phyloP scores from a whole-genome alignment of 306 rosid genomes.

The Coriaria nepalensis region DNA sequence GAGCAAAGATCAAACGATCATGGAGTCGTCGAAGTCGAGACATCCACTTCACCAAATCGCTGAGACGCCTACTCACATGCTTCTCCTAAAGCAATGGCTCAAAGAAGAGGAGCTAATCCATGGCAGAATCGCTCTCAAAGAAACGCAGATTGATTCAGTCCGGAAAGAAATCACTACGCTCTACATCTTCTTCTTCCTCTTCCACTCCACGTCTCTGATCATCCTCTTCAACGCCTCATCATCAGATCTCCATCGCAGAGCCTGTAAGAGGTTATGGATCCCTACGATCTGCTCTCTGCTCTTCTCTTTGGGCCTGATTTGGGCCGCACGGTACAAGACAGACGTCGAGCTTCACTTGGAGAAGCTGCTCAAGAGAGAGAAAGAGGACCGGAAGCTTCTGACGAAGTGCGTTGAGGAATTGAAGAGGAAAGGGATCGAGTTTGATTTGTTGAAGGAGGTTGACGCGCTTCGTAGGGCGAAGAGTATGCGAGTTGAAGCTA shows the following conservation, averaged over 20 bases:
- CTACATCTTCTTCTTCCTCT: conserved; percentile 83
- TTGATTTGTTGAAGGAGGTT: conserved; percentile 84
- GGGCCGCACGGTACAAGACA: conserved; percentile 83
- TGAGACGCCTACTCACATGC: conserved; percentile 81
- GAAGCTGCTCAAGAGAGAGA: conserved; percentile 71
- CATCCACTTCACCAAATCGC: conserved; percentile 98
- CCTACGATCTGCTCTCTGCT: conserved; percentile 62
- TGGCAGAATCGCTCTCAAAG: conserved; percentile 50
- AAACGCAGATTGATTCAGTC: conserved; percentile 64
- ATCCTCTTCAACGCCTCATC: conserved; percentile 57
- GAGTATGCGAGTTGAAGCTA: conserved; percentile 57
- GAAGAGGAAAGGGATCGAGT: conserved; percentile 79
- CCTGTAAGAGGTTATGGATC: conserved; percentile 68
- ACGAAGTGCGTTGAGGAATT: conserved; percentile 67
- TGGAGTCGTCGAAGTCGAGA: conserved; percentile 47
- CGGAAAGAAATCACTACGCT: conserved; percentile 67
- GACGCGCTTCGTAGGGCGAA: conserved; percentile 88
- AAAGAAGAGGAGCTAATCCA: conserved; percentile 84
- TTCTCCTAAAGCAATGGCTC: conserved; percentile 93
- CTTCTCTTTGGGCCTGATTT: conserved; percentile 59
- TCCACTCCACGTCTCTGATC: conserved; percentile 71
- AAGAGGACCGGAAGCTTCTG: conserved; percentile 53
- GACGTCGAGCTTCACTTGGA: conserved; percentile 72
- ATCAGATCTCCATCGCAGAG: conserved; percentile 1
- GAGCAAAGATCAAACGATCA: conserved; percentile 31